These are phyloP conservation scores for Linum tenue DNA, from an alignment of 345 rosid species.

Conservation along the genomic window DNA sequence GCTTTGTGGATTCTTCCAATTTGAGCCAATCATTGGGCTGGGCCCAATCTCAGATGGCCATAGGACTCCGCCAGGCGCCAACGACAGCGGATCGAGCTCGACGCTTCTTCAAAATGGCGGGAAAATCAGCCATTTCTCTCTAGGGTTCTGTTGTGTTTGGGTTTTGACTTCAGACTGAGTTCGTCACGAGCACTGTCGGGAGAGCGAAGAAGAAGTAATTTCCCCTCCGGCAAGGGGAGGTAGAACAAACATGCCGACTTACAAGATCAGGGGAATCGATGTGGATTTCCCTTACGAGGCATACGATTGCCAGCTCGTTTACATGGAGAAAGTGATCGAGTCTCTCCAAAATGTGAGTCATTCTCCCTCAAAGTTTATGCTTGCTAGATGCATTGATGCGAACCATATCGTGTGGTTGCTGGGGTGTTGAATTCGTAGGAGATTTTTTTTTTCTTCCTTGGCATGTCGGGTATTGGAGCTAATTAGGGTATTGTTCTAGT, in stretches of 20 bases:
- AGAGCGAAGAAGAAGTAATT: not conserved
- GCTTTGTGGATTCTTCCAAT: not conserved
- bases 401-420: too few relatives aligned
- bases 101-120: slow-evolving; percentile 24
- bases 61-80: too few relatives aligned
- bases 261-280: slow-evolving; percentile 71
- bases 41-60: not conserved
- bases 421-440: too few relatives aligned
- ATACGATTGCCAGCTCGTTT: slow-evolving; percentile 73
- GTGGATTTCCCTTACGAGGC: slow-evolving; percentile 95
- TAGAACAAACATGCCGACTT: slow-evolving; percentile 48
- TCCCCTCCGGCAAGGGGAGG: not conserved
- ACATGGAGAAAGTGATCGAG: slow-evolving; percentile 91
- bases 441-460: too few relatives aligned
- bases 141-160: slow-evolving; percentile 22
- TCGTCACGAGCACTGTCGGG: not conserved
- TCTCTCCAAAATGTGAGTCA: slow-evolving; percentile 66
- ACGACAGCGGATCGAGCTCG: too few relatives aligned
- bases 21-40: not conserved
- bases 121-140: slow-evolving; percentile 14
- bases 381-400: not conserved
- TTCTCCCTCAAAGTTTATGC: not conserved
- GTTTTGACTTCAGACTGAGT: not conserved
- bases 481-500: too few relatives aligned
- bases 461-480: too few relatives aligned